These are phyloP conservation scores for Podila horticola DNA, from an alignment of 192 early-diverging fungal species.

Conservation along the genomic window DNA sequence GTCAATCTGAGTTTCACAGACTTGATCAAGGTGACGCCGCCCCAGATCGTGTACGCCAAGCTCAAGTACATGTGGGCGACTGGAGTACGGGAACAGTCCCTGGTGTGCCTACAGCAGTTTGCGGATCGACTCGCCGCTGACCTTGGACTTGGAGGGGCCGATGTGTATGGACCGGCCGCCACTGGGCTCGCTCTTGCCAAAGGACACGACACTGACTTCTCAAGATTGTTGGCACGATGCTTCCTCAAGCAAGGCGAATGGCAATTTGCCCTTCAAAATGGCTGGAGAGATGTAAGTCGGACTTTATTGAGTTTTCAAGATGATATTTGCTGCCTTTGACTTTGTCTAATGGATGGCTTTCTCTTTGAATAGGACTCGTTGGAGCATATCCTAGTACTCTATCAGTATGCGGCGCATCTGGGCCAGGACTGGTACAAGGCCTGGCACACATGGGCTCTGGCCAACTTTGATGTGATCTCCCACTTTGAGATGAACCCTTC, in stretches of 20 bases:
- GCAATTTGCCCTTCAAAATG: constrained; percentile 70
- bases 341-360: neutral
- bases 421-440: constrained; percentile 96
- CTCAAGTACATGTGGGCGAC: constrained; percentile 92
- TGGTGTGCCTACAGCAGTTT: constrained; percentile 82
- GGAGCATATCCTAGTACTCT: constrained; percentile 80
- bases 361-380: constrained; percentile 53
- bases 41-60: constrained; percentile 89
- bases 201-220: constrained; percentile 35
- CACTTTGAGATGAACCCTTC: constrained; percentile 65
- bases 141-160: constrained; percentile 56
- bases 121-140: constrained; percentile 79
- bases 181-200: constrained; percentile 11
- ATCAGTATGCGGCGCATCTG: constrained; percentile 83
- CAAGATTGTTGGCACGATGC: constrained; percentile 75
- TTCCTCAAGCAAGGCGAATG: constrained; percentile 96
- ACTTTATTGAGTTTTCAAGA: neutral
- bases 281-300: constrained; percentile 48
- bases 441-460: constrained; percentile 95
- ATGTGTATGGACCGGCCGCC: constrained; percentile 22
- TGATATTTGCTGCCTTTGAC: neutral
- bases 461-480: constrained; percentile 88
- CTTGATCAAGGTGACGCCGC: constrained; percentile 47
- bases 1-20: constrained; percentile 21
- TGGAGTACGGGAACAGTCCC: constrained; percentile 71